A percentile compares a stretch with the other conserved stretches of the same genome.
Conservation (phyloP, 257 asterid genomes). For the Orobanche coerulescens region DNA sequence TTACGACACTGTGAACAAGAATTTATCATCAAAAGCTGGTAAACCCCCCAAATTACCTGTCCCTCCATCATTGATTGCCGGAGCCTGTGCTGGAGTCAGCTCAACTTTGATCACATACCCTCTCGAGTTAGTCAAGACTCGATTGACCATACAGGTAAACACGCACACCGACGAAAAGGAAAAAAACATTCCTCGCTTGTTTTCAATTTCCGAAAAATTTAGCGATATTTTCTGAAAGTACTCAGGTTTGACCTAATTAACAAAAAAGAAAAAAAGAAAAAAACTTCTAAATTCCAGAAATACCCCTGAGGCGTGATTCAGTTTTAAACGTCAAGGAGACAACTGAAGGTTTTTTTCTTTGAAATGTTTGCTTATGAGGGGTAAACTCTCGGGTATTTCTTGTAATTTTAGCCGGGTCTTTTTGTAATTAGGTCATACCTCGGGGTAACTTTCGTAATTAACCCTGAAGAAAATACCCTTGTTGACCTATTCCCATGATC, state of each 20-base stretch:
- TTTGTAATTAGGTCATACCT: background rate
- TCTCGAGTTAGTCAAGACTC: conserved; percentile 89
- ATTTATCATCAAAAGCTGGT: conserved; percentile 61
- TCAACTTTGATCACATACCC: conserved; percentile 90
- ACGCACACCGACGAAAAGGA: conserved; percentile 31
- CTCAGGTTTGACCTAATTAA: background rate
- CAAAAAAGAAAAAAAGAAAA: background rate
- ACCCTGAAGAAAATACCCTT: background rate
- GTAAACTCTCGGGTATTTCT: no score
- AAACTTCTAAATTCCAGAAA: no score
- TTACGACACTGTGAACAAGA: conserved; percentile 84
- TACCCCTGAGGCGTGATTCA: no score
- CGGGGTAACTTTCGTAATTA: background rate
- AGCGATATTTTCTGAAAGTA: background rate
- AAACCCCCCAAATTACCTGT: conserved; percentile 51
- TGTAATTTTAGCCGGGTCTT: no score
- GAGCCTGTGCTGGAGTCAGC: conserved; percentile 96
- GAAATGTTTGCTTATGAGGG: no score
- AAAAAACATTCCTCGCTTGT: background rate
- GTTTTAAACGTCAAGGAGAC: no score
- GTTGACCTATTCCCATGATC: conserved; percentile 4
- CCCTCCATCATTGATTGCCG: conserved; percentile 84
- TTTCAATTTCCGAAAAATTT: background rate
- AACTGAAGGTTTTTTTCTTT: no score
- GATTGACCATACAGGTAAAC: conserved; percentile 81